Conservation (phyloP, 2,329 filamentous ascomycete genomes). For the Magnaporthales sp. region DNA sequence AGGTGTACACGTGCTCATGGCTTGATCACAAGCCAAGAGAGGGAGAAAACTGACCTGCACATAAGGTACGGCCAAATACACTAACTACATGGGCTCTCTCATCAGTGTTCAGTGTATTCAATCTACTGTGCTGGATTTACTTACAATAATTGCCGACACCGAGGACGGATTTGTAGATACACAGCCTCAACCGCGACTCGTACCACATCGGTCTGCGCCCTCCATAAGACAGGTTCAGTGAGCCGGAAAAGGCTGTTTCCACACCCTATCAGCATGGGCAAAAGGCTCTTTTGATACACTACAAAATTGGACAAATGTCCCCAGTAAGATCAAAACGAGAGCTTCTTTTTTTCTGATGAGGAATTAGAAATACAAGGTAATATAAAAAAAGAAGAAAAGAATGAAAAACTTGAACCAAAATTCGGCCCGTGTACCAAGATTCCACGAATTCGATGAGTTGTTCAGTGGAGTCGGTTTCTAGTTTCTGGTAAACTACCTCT, state of each 20-base stretch:
- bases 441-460: constrained; percentile 29
- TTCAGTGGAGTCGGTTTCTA: constrained; percentile 25
- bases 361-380: neutral
- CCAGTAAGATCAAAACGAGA: neutral
- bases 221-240: neutral
- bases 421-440: constrained; percentile 10
- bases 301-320: neutral
- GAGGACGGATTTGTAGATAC: neutral
- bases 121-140: neutral
- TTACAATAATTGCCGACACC: neutral
- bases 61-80: neutral
- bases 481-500: neutral
- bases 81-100: neutral
- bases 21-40: neutral
- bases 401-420: too few relatives aligned
- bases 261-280: neutral
- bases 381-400: neutral
- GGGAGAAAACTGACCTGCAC: neutral
- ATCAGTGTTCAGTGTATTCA: neutral
- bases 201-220: neutral
- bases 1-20: neutral
- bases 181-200: neutral
- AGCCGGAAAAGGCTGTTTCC: neutral
- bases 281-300: neutral
- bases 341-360: neutral